These are phyloP conservation scores for Bryoerythrophyllum caledonicum DNA, from an alignment of 225 moss, liverwort and hornwort genomes.

Conservation along the genomic window DNA sequence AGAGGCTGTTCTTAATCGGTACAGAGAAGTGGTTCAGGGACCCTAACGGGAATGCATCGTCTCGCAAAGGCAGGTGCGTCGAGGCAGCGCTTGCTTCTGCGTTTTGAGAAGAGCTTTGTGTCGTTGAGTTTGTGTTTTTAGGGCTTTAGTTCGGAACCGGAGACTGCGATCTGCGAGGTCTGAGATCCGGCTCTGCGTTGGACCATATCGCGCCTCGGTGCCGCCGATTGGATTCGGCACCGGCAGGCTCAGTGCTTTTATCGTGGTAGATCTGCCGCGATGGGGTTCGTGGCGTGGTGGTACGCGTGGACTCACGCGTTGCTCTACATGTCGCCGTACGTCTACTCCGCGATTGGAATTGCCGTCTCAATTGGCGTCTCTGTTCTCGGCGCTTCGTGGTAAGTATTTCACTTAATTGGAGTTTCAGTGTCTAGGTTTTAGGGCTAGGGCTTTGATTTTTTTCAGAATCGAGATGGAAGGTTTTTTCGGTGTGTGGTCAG, in stretches of 20 bases:
- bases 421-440: background rate
- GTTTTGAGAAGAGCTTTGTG: background rate
- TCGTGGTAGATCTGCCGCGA: constrained; percentile 29
- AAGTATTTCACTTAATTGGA: background rate
- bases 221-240: background rate
- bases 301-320: constrained; percentile 85
- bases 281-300: constrained; percentile 66
- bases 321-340: constrained; percentile 93
- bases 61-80: background rate
- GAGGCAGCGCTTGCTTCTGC: background rate
- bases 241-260: background rate
- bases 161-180: background rate
- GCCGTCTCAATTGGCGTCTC: constrained; percentile 92
- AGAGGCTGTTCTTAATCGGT: rapidly evolving
- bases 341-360: constrained; percentile 89
- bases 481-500: background rate
- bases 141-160: constrained; percentile 20
- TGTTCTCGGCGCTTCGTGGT: constrained; percentile 95
- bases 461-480: background rate
- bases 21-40: background rate
- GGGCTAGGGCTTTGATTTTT: background rate
- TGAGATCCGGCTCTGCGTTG: background rate
- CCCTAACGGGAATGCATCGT: background rate
- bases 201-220: background rate
- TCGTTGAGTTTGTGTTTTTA: background rate